Base-by-base conservation (phyloP, 441 rosid genomes). In the Flueggea neowawraea region DNA sequence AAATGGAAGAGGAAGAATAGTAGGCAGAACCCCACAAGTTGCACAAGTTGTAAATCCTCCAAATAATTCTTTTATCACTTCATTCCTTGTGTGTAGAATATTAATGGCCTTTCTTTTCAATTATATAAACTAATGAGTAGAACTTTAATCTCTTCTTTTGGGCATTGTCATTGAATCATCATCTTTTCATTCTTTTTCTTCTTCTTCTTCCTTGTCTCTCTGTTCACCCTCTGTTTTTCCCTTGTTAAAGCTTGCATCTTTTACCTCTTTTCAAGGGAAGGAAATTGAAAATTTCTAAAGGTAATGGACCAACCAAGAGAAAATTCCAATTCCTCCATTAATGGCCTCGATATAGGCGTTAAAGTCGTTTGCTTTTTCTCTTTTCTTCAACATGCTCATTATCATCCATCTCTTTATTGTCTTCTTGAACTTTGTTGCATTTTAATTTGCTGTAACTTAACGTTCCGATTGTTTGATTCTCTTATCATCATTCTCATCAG, bases 361-460 rank as follows among this genome's bases (percentile, higher is more conserved):
- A 79, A 79, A 81, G 79, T 71, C 22, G 65, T 45, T 72, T 70
- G 56, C 78, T 78, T 80, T 62, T 67, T 47, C 14, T 55, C 51
- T 75, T 44, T 68, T 33, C 66, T 68, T 53, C 63, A 57, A 73
- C 56, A 54, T 54, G 31, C 64, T 77, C 52, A 54, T 55, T 43
- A 47, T 54, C 55, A 17, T 48, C 31, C 33, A 12, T 10, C 31
- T 52, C 58, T 62, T 58, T 33, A 0, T 53, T 57, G 52, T 54
- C 54, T 69, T 11, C 6, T 1, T 10, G 43, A 52, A 69, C 60
- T 65, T 64, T 17, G 15, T 10, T 31, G 39, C 57, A 17, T 60
- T 32, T 52, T 14, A 14, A 50, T 73, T 63, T 57, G 31, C 44
- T 16, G 57, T 65, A 52, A 43, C 59, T 60, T 57, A 0, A 51